Evolutionary conservation across 768 basidiomycete genomes (phyloP), one percentile per base, ranked within the genome.

Genomic region (Lenzites betulinus): DNA sequence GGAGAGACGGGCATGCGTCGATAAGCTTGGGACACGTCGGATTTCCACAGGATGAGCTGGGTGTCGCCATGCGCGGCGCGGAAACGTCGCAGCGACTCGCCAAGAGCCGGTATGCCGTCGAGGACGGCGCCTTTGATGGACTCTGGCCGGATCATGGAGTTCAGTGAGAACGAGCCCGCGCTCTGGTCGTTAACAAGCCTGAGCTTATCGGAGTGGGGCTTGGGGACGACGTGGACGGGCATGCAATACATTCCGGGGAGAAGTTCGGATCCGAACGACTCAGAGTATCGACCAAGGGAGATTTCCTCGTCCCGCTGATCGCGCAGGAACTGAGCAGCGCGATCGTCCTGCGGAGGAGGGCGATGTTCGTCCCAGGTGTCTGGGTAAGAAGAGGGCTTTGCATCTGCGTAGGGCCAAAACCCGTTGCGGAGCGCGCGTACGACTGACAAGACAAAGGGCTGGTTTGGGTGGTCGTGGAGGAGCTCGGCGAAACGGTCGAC

Each of bases 221-320:
- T 79, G 0, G 78, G 79, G 0, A 82, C 74, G 0, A 72, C 73
- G 36, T 74, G 64, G 0, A 80, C 64, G 0, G 78, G 81, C n/a
- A n/a, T n/a, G n/a, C n/a, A n/a, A n/a, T n/a, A n/a, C n/a, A n/a
- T n/a, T n/a, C n/a, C n/a, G n/a, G 76, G 79, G 0, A 78, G 66
- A 0, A 79, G 70, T 1, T 75, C 60, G 3, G 54, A 26, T 1
- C 73, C 71, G 64, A 81, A 80, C 1, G 72, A 22, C 0, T 9
- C 38, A 1, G 71, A 72, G 44, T 57, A 73, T 1, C 70, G 64
- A 1, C 64, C 58, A 2, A 35, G 25, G 0, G 46, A n/a, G 0
- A 30, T 23, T 13, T 66, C 64, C 33, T 71, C 60, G 30, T 74
- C 69, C 1, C 49, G 25, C 20, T 65, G 38, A 0, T 65, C 51